Evolutionary conservation across 352 stramenopile species (phyloP).

Genomic region (Phytophthora meadii): DNA sequence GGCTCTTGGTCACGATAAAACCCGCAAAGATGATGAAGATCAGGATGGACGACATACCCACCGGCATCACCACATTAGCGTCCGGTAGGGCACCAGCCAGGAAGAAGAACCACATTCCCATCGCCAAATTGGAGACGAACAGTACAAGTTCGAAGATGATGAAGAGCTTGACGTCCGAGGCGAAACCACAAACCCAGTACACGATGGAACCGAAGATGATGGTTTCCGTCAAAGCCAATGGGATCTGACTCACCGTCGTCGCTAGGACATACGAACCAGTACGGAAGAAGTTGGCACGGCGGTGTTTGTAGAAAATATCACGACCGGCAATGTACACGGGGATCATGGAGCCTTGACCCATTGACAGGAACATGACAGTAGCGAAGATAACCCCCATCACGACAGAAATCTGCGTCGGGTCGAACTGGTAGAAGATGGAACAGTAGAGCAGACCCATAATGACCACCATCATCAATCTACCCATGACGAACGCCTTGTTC

Average conservation of each 20-base stretch:
- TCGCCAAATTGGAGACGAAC: slow-evolving; percentile 14
- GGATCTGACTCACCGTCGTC: slow-evolving; percentile 18
- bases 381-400: slow-evolving; percentile 19
- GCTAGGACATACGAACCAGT: slow-evolving; percentile 14
- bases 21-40: slow-evolving; percentile 45
- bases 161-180: slow-evolving; percentile 11
- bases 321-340: slow-evolving; percentile 17
- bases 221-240: slow-evolving; percentile 13
- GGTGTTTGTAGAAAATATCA: slow-evolving; percentile 23
- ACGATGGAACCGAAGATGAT: slow-evolving; percentile 21
- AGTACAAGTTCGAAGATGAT: slow-evolving; percentile 18
- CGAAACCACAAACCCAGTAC: slow-evolving; percentile 18
- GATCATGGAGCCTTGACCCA: slow-evolving; percentile 19
- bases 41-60: slow-evolving; percentile 13
- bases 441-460: slow-evolving; percentile 48
- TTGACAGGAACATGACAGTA: slow-evolving; percentile 17
- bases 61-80: slow-evolving; percentile 11
- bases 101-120: slow-evolving; percentile 17
- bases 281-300: slow-evolving; percentile 16
- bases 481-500: slow-evolving; percentile 50
- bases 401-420: slow-evolving; percentile 18
- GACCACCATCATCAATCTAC: slow-evolving; percentile 45
- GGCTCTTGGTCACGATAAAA: slow-evolving; percentile 13
- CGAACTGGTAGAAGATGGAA: slow-evolving; percentile 24
- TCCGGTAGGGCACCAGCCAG: slow-evolving; percentile 3